Percentiles rank a stretch among this genome's conserved stretches.
These are phyloP conservation scores for Colletotrichum tropicale DNA, from an alignment of 2,329 filamentous ascomycete species.

Conservation along the genomic window DNA sequence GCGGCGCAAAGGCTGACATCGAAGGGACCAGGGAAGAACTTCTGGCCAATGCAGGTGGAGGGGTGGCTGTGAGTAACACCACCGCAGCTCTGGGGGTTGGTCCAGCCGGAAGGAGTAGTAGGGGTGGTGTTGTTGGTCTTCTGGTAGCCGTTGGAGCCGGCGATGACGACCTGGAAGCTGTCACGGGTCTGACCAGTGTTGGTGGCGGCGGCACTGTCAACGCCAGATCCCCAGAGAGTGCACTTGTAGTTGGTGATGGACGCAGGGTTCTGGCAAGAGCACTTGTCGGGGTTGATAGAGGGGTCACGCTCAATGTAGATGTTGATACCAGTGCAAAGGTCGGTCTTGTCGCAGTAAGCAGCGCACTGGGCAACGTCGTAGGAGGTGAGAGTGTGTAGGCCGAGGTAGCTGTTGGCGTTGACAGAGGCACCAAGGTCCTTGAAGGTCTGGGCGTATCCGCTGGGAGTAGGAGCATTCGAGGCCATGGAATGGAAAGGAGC, in stretches of 20 bases:
- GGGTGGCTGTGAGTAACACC: constrained; percentile 1
- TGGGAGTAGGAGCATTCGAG: neutral
- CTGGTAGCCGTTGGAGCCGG: constrained; percentile 22
- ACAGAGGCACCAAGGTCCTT: constrained; percentile 7
- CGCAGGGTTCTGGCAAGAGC: constrained; percentile 7
- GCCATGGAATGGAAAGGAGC: neutral
- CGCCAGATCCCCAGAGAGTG: constrained; percentile 16
- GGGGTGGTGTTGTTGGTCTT: constrained; percentile 17
- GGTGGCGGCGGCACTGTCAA: constrained; percentile 13
- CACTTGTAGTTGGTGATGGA: constrained; percentile 19
- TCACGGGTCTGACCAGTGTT: constrained; percentile 14
- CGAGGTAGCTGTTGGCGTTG: constrained; percentile 14
- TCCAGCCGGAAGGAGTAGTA: constrained; percentile 7
- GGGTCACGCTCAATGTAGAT: constrained; percentile 19
- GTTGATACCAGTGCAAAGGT: constrained; percentile 15
- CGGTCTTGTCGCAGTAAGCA: neutral
- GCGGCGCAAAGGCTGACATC: constrained; percentile 6
- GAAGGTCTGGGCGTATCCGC: constrained; percentile 4
- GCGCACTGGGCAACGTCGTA: constrained; percentile 12
- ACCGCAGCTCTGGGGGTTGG: constrained; percentile 10
- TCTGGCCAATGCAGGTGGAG: constrained; percentile 13
- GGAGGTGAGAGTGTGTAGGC: constrained; percentile 4
- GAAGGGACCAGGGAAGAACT: constrained; percentile 16
- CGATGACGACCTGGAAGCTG: constrained; percentile 19
- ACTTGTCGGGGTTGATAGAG: constrained; percentile 11